Base-by-base conservation (phyloP, 2,329 filamentous ascomycete species). In the Torrubiella hemipterigena region DNA sequence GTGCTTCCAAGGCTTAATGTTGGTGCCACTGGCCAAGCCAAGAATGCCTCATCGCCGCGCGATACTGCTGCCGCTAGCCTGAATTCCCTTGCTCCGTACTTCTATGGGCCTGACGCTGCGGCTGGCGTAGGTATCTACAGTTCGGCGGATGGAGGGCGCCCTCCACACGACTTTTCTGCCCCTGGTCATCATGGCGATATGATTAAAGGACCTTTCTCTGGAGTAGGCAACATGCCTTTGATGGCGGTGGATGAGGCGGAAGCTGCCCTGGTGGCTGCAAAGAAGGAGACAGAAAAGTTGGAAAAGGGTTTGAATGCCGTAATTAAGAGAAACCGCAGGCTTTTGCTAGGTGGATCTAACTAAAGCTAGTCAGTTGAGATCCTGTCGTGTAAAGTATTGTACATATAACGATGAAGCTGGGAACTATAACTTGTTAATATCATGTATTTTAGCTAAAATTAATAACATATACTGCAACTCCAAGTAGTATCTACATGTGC, bases 171-270 rank as follows among this genome's bases (percentile, higher is more conserved):
- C 26, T 52, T 54, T 32, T 52, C 46, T 29, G 47, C 45, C 9
- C 46, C 38, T 7, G 44, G 42, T 8, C 44, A 46, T 30, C 40
- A 42, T 23, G 39, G 41, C 16, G 44, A 52, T n/a, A 44, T 42
- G 14, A 47, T 44, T 24, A 54, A 52, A 39, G 46, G 47, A 15
- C 41, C 43, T 33, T 43, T 43, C 11, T 46, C 46, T 37, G 48
- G 46, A 5, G 43, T 53, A 4, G 49, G 51, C 21, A 63, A 59
- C 35, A 68, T 72, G 38, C 65, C 67, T 5, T 53, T 74, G 7
- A 69, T 80, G 62, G 72, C 59, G 29, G 61, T 78, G 3, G 67
- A 77, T 38, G 77, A 81, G 36, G 68, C 74, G 3, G 77, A 81
- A 54, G 57, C 55, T 34, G 68, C 68, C 27, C 56, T 72, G 26